Conservation (phyloP, 2,329 filamentous ascomycete genomes). For the Neurospora sp. region DNA sequence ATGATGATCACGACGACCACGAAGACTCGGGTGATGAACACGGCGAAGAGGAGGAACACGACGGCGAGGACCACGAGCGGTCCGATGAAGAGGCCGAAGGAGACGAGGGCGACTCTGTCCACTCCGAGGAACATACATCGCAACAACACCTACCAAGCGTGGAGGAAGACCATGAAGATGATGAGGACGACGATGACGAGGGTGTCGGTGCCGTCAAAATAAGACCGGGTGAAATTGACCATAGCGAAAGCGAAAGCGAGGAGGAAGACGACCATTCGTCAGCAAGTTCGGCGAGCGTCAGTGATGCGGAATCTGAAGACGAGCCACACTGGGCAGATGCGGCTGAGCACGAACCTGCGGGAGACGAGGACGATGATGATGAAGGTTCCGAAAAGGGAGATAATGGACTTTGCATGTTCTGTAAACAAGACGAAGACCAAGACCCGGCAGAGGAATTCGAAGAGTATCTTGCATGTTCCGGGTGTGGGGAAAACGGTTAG, state of each 20-base stretch:
- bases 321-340: conserved; percentile 51
- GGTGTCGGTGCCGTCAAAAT: conserved; percentile 49
- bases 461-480: conserved; percentile 62
- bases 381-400: conserved; percentile 46
- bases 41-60: conserved; percentile 15
- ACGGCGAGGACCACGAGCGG: conserved; percentile 20
- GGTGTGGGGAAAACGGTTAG: conserved; percentile 77
- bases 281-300: conserved; percentile 33
- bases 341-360: conserved; percentile 29
- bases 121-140: conserved; percentile 4
- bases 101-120: conserved; percentile 20
- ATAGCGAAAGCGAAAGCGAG: conserved; percentile 29
- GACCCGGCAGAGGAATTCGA: conserved; percentile 77
- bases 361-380: conserved; percentile 40
- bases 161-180: conserved; percentile 14
- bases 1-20: conserved; percentile 10
- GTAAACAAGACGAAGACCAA: conserved; percentile 71
- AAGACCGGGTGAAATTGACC: conserved; percentile 39
- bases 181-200: conserved; percentile 37
- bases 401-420: conserved; percentile 53
- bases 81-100: conserved; percentile 21
- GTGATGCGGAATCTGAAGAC: conserved; percentile 44
- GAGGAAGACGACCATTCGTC: conserved; percentile 14
- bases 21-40: conserved; percentile 12
- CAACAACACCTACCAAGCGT: conserved; percentile 12